These are phyloP conservation scores for Xylaria flabelliformis DNA, from an alignment of 495 filamentous ascomycete species.

Conservation along the genomic window DNA sequence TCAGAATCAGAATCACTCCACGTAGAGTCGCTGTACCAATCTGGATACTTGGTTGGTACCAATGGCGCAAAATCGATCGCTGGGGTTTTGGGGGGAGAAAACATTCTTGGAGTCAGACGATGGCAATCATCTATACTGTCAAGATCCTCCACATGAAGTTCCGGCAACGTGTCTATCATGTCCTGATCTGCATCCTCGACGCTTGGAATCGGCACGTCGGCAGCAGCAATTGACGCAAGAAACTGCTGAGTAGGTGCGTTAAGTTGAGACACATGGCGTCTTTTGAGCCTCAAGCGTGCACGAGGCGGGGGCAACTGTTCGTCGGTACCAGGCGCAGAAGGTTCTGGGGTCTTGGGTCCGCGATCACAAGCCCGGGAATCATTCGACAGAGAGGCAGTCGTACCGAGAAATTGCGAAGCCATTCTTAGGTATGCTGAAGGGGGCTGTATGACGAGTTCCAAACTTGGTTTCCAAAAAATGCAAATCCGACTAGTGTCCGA, in stretches of 20 bases:
- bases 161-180: constrained; percentile 42
- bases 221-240: constrained; percentile 62
- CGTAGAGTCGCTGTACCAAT: constrained; percentile 54
- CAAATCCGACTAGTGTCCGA: constrained; percentile 27
- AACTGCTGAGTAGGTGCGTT: constrained; percentile 62
- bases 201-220: constrained; percentile 61
- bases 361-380: constrained; percentile 46
- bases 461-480: constrained; percentile 15
- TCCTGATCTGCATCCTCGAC: constrained; percentile 54
- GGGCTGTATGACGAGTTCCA: not conserved
- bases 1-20: constrained; percentile 53
- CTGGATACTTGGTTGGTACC: constrained; percentile 48
- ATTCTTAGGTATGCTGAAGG: constrained; percentile 32
- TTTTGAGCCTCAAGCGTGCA: constrained; percentile 53
- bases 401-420: constrained; percentile 49
- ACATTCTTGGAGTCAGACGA: constrained; percentile 40
- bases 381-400: constrained; percentile 47
- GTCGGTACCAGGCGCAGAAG: constrained; percentile 41
- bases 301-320: constrained; percentile 48
- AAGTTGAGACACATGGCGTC: constrained; percentile 52
- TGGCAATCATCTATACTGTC: constrained; percentile 39
- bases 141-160: constrained; percentile 36
- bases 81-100: constrained; percentile 56
- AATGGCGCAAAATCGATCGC: constrained; percentile 45
- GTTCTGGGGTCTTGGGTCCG: constrained; percentile 55